phyloP scores from a whole-genome alignment of 257 asterid species.

The Thymus quinquecostatus region DNA sequence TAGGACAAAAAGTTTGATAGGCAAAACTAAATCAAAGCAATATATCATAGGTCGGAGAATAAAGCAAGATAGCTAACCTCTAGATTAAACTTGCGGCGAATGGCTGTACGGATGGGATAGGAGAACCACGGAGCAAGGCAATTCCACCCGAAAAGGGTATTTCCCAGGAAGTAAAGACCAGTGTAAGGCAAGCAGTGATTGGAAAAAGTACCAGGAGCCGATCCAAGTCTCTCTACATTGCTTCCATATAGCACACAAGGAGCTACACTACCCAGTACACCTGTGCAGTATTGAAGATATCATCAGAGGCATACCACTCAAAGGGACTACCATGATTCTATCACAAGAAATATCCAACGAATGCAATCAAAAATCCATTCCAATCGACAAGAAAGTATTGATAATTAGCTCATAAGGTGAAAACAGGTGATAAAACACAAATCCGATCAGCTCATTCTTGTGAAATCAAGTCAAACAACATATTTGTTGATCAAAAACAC shows the following conservation, averaged over 20 bases:
- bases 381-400: constrained; percentile 16
- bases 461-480: constrained; percentile 9
- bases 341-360: constrained; percentile 15
- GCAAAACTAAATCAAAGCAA: not conserved
- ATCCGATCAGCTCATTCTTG: not conserved
- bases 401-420: constrained; percentile 1
- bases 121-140: constrained; percentile 90
- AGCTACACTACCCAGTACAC: constrained; percentile 79
- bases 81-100: constrained; percentile 79
- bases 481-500: not conserved
- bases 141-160: constrained; percentile 71
- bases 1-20: constrained; percentile 1
- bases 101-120: constrained; percentile 78
- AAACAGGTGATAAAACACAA: constrained; percentile 3
- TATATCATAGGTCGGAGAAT: not conserved
- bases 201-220: constrained; percentile 66
- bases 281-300: constrained; percentile 46
- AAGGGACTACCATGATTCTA: not conserved
- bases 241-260: constrained; percentile 95
- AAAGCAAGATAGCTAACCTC: constrained; percentile 54
- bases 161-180: constrained; percentile 77
- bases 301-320: constrained; percentile 1
- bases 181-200: constrained; percentile 92
- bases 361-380: no score
- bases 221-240: constrained; percentile 83